phyloP scores from a whole-genome alignment of 345 rosid genomes.

The Erodium maritimum region DNA sequence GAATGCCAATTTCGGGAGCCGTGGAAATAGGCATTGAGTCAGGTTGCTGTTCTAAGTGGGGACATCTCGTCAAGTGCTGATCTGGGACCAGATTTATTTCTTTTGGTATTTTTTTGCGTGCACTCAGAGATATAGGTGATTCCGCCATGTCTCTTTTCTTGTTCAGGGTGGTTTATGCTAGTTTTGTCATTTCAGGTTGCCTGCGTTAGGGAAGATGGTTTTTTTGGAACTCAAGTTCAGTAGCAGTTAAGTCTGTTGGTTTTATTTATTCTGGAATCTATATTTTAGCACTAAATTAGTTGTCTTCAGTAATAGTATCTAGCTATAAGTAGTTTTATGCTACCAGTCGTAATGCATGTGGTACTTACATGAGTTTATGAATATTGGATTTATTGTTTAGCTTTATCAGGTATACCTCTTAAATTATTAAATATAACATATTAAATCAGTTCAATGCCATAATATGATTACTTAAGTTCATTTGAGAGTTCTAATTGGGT shows the following conservation, averaged over 20 bases:
- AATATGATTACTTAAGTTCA: neutral
- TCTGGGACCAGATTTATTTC: constrained; percentile 14
- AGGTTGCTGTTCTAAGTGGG: constrained; percentile 12
- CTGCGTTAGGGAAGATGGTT: constrained; percentile 38
- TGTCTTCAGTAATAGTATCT: constrained; percentile 8
- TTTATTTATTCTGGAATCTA: constrained; percentile 23
- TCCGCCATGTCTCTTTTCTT: constrained; percentile 23
- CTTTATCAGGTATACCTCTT: neutral
- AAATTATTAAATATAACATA: constrained; percentile 1
- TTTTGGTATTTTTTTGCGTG: constrained; percentile 20
- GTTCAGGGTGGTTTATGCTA: constrained; percentile 32
- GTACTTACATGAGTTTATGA: constrained; percentile 5
- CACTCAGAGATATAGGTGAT: constrained; percentile 21
- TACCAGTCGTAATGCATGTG: constrained; percentile 15
- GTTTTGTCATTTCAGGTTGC: constrained; percentile 41
- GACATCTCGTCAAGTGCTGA: constrained; percentile 10
- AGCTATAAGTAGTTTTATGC: constrained; percentile 6
- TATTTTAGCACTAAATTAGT: constrained; percentile 16
- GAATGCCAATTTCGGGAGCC: constrained; percentile 30
- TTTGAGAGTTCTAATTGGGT: neutral
- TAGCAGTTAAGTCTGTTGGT: constrained; percentile 59
- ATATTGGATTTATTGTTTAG: constrained; percentile 9
- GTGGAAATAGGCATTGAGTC: constrained; percentile 30
- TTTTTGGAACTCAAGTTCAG: constrained; percentile 30
- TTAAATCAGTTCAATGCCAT: neutral